Conservation (phyloP, 2,329 filamentous ascomycete genomes). For the Ophiostoma ulmi region DNA sequence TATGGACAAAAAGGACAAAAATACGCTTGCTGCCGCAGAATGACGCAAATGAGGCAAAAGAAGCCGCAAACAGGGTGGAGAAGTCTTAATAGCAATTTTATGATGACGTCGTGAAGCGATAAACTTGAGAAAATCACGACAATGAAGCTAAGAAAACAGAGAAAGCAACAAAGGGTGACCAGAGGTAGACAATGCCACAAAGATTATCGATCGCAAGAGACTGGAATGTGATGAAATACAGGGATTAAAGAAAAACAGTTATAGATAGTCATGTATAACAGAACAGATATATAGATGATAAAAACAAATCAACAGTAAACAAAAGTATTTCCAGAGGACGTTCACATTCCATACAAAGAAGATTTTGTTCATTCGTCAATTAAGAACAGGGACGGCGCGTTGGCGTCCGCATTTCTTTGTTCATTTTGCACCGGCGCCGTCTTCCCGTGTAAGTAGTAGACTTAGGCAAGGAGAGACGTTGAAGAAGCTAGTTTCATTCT, state of each 20-base stretch:
- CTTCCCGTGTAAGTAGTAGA: slow-evolving; percentile 8
- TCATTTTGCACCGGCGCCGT: neutral
- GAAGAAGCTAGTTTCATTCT: slow-evolving; percentile 27
- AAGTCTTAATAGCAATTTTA: neutral
- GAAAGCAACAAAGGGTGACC: neutral
- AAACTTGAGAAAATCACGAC: neutral
- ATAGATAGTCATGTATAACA: neutral
- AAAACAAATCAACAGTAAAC: neutral
- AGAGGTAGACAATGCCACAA: neutral
- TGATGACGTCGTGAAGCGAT: neutral
- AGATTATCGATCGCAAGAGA: neutral
- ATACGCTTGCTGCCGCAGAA: neutral
- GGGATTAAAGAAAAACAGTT: neutral
- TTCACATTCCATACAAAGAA: neutral
- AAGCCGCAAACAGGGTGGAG: neutral
- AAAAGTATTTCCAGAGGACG: neutral
- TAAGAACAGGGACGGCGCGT: neutral
- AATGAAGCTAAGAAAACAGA: neutral
- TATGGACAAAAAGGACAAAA: neutral
- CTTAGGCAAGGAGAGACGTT: slow-evolving; percentile 25
- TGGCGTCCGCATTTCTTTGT: slow-evolving; percentile 7
- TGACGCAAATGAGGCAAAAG: slow-evolving; percentile 1
- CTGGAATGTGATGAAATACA: neutral
- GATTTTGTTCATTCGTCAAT: neutral
- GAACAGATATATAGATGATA: neutral